phyloP scores from a whole-genome alignment of 2,329 filamentous ascomycete genomes.

The Apiospora kogelbergensis region DNA sequence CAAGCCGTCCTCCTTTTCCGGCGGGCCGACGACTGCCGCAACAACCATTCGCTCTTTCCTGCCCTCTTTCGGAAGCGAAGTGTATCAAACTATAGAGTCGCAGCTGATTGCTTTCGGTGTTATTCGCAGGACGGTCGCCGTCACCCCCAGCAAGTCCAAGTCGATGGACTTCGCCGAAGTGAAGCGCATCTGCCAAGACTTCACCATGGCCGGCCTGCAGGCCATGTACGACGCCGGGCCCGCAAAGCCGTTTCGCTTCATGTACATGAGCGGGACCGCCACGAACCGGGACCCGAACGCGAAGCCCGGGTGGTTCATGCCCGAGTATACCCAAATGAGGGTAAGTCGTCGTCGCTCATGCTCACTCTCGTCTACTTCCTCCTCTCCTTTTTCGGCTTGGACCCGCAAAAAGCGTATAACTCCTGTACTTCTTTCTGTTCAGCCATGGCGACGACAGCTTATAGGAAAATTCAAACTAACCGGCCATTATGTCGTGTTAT shows the following conservation, averaged over 20 bases:
- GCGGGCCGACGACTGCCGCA: no score
- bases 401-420: not conserved
- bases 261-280: slow-evolving; percentile 43
- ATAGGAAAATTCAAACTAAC: not conserved
- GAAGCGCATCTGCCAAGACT: slow-evolving; percentile 25
- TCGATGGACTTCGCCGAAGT: slow-evolving; percentile 21
- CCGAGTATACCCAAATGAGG: slow-evolving; percentile 46
- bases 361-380: not conserved
- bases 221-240: slow-evolving; percentile 24
- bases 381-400: no score
- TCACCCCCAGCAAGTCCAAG: slow-evolving; percentile 25
- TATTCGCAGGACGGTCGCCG: slow-evolving; percentile 27
- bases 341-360: slow-evolving; percentile 30
- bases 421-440: no score
- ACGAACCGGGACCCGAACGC: slow-evolving; percentile 46
- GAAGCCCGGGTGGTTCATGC: slow-evolving; percentile 33
- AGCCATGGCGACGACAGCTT: no score
- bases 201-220: slow-evolving; percentile 23
- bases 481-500: not conserved
- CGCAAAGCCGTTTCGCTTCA: slow-evolving; percentile 31
- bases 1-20: no score
- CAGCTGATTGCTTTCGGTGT: not conserved
- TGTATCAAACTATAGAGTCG: not conserved
- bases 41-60: no score
- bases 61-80: not conserved